phyloP scores from a whole-genome alignment of 805 yeast species.

The Starmera caribaea region DNA sequence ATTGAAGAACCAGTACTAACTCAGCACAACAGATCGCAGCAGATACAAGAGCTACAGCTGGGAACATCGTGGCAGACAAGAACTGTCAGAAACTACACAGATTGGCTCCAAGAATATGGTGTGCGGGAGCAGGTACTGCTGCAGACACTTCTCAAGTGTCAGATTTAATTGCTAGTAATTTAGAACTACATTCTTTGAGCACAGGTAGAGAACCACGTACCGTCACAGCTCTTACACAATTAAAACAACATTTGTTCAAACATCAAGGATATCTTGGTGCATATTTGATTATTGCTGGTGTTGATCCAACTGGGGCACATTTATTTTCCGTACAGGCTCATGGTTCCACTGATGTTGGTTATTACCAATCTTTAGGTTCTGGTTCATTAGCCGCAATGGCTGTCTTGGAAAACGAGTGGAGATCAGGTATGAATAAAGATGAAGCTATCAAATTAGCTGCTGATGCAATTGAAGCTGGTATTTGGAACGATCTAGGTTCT shows the following conservation, averaged over 20 bases:
- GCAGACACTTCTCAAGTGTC: constrained; percentile 99
- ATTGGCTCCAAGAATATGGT: constrained; percentile 88
- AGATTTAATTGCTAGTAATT: constrained; percentile 79
- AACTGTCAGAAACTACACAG: constrained; percentile 94
- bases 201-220: constrained; percentile 87
- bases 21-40: constrained; percentile 92
- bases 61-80: constrained; percentile 94
- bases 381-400: constrained; percentile 99
- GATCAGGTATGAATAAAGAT: constrained; percentile 64
- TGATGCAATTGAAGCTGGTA: constrained; percentile 94
- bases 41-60: constrained; percentile 96
- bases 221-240: constrained; percentile 82
- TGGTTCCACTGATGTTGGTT: constrained; percentile 95
- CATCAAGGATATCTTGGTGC: constrained; percentile 98
- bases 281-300: constrained; percentile 95
- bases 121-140: constrained; percentile 99
- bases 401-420: constrained; percentile 84
- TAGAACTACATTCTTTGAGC: constrained; percentile 82
- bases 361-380: constrained; percentile 86
- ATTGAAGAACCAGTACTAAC: no score
- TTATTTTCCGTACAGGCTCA: constrained; percentile 92
- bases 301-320: constrained; percentile 93
- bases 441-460: constrained; percentile 89
- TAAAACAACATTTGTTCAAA: constrained; percentile 92
- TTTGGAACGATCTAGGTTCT: constrained; percentile 97